Evolutionary conservation across 192 early-diverging fungal species (phyloP), one percentile per base, ranked within the genome.

Genomic region (Lunasporangiospora selenospora): DNA sequence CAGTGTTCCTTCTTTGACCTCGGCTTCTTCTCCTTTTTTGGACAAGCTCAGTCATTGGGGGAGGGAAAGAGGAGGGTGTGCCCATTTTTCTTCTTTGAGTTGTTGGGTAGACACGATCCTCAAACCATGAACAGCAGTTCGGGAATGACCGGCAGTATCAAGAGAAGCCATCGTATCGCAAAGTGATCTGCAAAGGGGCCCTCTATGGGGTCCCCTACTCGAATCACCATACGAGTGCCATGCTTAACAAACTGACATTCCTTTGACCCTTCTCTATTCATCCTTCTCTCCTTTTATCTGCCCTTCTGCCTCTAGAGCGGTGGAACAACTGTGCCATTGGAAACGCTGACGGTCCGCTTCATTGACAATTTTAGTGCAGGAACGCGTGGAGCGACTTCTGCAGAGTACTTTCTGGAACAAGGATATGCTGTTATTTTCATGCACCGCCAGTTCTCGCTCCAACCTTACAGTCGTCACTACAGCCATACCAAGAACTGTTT

Each of bases 321-420:
- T 31, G 98, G 98, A 36, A 99, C 98, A 6, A 97, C 93, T 0
- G 95, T 98, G 13, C 96, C 95, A 9, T 80, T 98, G 12, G 96
- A 99, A 65, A 88, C 89, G 58, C 87, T 97, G 69, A 99, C 97
- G 4, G 98, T 99, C 42, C 90, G 98, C 33, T 99, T 99, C 78
- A 89, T 99, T 51, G 98, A 99, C 81, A 99, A 99, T 75, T 99
- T 99, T 66, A 92, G 90, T 42, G 95, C 92, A 5, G 98, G 98
- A 13, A 98, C 92, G 11, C 90, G 98, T 44, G 98, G 98, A 23
- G 90, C 96, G 5, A 86, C 89, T 5, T 98, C 96, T 19, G 94
- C 97, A n/a, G 98, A 99, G 75, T 92, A 94, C 85, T 91, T 92
- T 83, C 54, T 93, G 41, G 81, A 91, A 27, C 66, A 80, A 4